Evolutionary conservation across 805 yeast genomes (phyloP).

Genomic region (Debaryomyces tyrocola): DNA sequence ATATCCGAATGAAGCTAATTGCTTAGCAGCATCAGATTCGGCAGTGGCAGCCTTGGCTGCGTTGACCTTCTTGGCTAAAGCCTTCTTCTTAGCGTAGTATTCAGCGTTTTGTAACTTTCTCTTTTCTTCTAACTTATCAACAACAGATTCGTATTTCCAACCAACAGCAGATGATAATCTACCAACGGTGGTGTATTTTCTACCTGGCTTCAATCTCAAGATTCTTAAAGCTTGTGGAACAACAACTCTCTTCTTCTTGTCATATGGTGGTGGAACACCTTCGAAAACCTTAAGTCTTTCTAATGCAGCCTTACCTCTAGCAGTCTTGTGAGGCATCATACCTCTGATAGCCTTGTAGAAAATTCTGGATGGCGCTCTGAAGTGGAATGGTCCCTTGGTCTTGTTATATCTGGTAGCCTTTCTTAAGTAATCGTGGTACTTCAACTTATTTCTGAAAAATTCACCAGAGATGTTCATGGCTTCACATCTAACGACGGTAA

Average conservation of each 20-base stretch:
- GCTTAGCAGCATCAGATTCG: constrained; percentile 85
- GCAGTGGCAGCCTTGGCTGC: constrained; percentile 87
- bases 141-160: constrained; percentile 99
- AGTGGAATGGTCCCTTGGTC: constrained; percentile 99
- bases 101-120: constrained; percentile 98
- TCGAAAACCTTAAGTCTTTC: constrained; percentile 99
- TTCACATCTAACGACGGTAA: constrained; percentile 97
- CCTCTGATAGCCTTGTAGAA: constrained; percentile 99
- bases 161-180: constrained; percentile 96
- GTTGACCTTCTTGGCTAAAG: constrained; percentile 87
- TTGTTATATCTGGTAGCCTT: constrained; percentile 99
- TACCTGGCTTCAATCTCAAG: constrained; percentile 98
- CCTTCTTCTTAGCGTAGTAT: constrained; percentile 98
- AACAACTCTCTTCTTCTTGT: constrained; percentile 99
- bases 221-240: constrained; percentile 99
- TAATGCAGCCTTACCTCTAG: constrained; percentile 99
- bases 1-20: constrained; percentile 97
- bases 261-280: constrained; percentile 99
- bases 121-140: constrained; percentile 97
- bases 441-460: constrained; percentile 99
- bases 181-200: constrained; percentile 99
- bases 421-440: constrained; percentile 99
- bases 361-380: constrained; percentile 99
- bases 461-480: constrained; percentile 99
- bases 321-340: constrained; percentile 99